phyloP scores from a whole-genome alignment of 352 stramenopile genomes.

The Elongisporangium prolatum region DNA sequence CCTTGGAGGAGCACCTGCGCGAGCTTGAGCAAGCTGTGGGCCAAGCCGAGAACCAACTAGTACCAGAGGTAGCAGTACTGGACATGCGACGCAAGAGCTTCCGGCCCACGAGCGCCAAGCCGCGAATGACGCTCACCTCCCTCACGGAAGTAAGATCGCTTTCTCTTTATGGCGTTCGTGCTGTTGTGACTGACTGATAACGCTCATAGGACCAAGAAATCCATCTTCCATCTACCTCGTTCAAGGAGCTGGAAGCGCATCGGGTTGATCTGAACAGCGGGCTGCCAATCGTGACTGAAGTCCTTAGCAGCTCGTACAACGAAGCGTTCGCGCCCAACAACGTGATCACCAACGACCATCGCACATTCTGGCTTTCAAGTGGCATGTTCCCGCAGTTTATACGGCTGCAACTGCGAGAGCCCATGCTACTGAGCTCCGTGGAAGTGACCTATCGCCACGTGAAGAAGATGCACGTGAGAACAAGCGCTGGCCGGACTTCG shows the following conservation, averaged over 20 bases:
- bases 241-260: conserved; percentile 36
- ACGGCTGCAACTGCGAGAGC: conserved; percentile 52
- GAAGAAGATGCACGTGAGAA: conserved; percentile 48
- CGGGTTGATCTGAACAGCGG: conserved; percentile 22
- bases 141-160: conserved; percentile 34
- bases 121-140: conserved; percentile 45
- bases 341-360: conserved; percentile 46
- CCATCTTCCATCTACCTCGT: conserved; percentile 28
- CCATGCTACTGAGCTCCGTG: conserved; percentile 43
- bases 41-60: conserved; percentile 22
- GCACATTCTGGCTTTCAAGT: conserved; percentile 62
- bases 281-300: conserved; percentile 43
- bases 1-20: conserved; percentile 63
- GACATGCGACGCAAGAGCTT: conserved; percentile 59
- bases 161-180: neutral
- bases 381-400: conserved; percentile 76
- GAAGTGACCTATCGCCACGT: conserved; percentile 70
- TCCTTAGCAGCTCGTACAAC: conserved; percentile 67
- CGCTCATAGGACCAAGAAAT: conserved; percentile 41
- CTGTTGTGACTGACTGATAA: neutral
- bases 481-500: conserved; percentile 21
- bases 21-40: conserved; percentile 62
- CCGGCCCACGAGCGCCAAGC: conserved; percentile 58
- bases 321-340: conserved; percentile 38
- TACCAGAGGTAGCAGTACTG: conserved; percentile 1